Percentiles rank a stretch among this genome's conserved stretches.
These are phyloP conservation scores for Blastosporella zonata DNA, from an alignment of 1,284 basidiomycete genomes.

Conservation along the genomic window DNA sequence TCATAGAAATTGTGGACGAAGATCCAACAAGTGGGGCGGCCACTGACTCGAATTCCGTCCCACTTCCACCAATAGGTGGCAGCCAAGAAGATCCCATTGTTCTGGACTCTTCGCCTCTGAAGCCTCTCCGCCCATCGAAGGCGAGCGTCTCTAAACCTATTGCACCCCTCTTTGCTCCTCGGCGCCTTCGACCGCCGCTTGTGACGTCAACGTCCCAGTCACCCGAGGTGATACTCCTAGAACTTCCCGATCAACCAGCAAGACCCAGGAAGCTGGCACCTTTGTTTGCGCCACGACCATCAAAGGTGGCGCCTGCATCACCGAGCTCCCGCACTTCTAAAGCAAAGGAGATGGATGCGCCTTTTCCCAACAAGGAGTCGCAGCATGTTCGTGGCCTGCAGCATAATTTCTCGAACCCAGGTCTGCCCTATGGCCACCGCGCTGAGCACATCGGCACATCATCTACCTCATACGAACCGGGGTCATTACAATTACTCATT, in stretches of 20 bases:
- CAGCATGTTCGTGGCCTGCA: constrained; percentile 67
- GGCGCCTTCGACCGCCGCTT: neutral
- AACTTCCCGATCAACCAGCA: constrained; percentile 6
- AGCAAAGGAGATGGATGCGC: constrained; percentile 26
- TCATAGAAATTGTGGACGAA: constrained; percentile 11
- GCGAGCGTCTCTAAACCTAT: constrained; percentile 26
- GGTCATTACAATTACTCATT: neutral
- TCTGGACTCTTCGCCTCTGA: constrained; percentile 41
- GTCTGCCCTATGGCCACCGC: constrained; percentile 23
- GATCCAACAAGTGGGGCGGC: neutral
- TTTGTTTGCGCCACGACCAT: constrained; percentile 2
- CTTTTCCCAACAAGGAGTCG: constrained; percentile 48
- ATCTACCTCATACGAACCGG: neutral
- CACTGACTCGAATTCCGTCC: neutral
- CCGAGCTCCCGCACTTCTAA: constrained; percentile 11
- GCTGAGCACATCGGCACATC: neutral
- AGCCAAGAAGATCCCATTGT: constrained; percentile 42
- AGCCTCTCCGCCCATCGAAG: constrained; percentile 20
- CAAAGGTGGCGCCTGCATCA: neutral
- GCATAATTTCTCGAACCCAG: constrained; percentile 23
- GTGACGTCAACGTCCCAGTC: neutral
- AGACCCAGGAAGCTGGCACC: constrained; percentile 8
- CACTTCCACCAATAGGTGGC: constrained; percentile 21
- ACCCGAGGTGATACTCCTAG: constrained; percentile 5
- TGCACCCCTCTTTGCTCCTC: constrained; percentile 30